Evolutionary conservation across 768 basidiomycete genomes (phyloP).

Genomic region (Russula ochroleuca): DNA sequence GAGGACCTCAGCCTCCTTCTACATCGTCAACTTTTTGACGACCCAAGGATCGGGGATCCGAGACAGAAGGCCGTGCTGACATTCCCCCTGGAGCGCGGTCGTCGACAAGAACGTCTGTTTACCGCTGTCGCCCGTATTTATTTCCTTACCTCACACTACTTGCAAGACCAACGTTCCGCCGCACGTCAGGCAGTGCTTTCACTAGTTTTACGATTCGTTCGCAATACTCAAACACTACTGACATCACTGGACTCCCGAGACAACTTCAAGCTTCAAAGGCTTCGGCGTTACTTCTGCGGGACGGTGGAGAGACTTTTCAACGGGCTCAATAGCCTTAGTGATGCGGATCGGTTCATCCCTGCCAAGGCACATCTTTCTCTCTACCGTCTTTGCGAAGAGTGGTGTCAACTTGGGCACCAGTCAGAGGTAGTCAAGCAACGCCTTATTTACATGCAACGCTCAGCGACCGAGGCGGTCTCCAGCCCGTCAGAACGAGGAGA

Average conservation of each 20-base stretch:
- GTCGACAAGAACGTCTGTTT: slow-evolving; percentile 73
- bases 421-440: slow-evolving; percentile 68
- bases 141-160: slow-evolving; percentile 71
- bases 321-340: slow-evolving; percentile 61
- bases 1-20: slow-evolving; percentile 81
- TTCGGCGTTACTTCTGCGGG: slow-evolving; percentile 89
- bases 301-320: slow-evolving; percentile 84
- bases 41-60: slow-evolving; percentile 40
- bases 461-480: slow-evolving; percentile 50
- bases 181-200: slow-evolving; percentile 69
- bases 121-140: slow-evolving; percentile 89
- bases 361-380: slow-evolving; percentile 70
- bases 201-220: slow-evolving; percentile 82
- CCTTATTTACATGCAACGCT: slow-evolving; percentile 64
- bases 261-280: slow-evolving; percentile 68
- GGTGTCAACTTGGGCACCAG: slow-evolving; percentile 83
- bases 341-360: slow-evolving; percentile 73
- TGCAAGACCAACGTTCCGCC: slow-evolving; percentile 64
- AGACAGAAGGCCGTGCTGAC: slow-evolving; percentile 41
- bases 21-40: slow-evolving; percentile 81
- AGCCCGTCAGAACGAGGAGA: slow-evolving; percentile 50
- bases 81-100: slow-evolving; percentile 50
- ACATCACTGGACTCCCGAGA: slow-evolving; percentile 66
- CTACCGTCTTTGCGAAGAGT: slow-evolving; percentile 86
- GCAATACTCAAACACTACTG: slow-evolving; percentile 77